A percentile compares a stretch with the other conserved stretches of the same genome.
Conservation (phyloP, 306 rosid genomes). For the Glycine latifolia region DNA sequence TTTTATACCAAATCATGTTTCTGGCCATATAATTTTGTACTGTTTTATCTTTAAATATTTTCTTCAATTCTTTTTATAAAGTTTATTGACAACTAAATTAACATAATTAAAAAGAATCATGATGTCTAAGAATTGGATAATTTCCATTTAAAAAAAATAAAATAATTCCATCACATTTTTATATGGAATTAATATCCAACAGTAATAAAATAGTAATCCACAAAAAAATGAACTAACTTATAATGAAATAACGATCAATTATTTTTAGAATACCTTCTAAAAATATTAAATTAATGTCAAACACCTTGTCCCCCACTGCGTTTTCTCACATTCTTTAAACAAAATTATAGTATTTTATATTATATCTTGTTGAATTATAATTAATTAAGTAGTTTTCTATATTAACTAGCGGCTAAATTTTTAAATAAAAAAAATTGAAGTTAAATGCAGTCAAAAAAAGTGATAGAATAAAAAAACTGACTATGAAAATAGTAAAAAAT, state of each 20-base stretch:
- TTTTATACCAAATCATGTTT: neutral
- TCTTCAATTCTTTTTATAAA: too few species aligned
- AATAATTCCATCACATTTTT: neutral
- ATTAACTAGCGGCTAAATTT: too few species aligned
- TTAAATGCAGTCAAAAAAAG: too few species aligned
- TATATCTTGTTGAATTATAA: neutral
- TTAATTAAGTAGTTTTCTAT: neutral
- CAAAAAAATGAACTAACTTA: neutral
- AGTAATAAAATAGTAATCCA: neutral
- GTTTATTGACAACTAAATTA: too few species aligned
- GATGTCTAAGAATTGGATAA: neutral
- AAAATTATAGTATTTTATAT: neutral
- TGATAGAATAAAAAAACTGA: too few species aligned
- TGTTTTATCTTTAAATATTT: neutral
- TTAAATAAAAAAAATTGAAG: too few species aligned
- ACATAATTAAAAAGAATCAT: too few species aligned
- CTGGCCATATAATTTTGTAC: neutral
- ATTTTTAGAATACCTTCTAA: neutral
- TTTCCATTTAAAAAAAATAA: neutral
- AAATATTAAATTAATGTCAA: neutral
- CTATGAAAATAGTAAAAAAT: too few species aligned
- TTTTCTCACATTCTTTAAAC: neutral
- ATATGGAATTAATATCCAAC: neutral
- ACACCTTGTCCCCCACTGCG: neutral
- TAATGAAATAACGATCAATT: neutral